Base-by-base conservation (phyloP, 495 filamentous ascomycete genomes). In the Penicillium silybi region DNA sequence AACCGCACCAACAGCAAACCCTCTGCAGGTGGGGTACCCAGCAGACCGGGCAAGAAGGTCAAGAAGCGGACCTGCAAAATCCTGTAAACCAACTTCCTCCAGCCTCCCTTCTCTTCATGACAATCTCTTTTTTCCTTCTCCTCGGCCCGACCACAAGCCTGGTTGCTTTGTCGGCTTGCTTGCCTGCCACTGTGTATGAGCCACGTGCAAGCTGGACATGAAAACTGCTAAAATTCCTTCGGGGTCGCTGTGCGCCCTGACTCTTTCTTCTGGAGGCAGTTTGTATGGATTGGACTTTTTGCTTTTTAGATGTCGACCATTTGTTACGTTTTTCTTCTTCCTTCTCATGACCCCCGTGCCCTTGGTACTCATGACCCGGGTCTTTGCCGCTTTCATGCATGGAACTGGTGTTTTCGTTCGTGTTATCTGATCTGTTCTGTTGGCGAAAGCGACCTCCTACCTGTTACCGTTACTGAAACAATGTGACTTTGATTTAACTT, bases 41-140 rank as follows among this genome's bases (percentile, higher is more conserved):
- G 57, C 6, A 52, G 64, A 10, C 58, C 56, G 1, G 55, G 62
- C 35, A 68, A 72, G 67, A 75, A 75, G 61, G 48, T 73, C 59
- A 93, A 89, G 81, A 88, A 84, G 76, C 76, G 82, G 50, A 78
- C 73, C 51, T 90, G 87, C 78, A 84, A 79, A 66, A 83, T 89
- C 60, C 70, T 90, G 62, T 91, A 76, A 81, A 58, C 48, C 46
- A 16, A 41, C 49, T 51, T 39, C 32, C 19, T 17, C n/a, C 40
- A 41, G 25, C 39, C 25, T 20, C 29, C 22, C 50, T 29, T 46
- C 29, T 44, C 51, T 55, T 48, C 29, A 56, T 48, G 52, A 42
- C 53, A 39, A 50, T 53, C 41, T 54, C 39, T 57, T 55, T 44
- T 52, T 59, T 57, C 44, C 64, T 46, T 41, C 56, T 50, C 39